These are phyloP conservation scores for Xylariaceae sp. DNA, from an alignment of 2,329 filamentous ascomycete genomes.

Conservation along the genomic window DNA sequence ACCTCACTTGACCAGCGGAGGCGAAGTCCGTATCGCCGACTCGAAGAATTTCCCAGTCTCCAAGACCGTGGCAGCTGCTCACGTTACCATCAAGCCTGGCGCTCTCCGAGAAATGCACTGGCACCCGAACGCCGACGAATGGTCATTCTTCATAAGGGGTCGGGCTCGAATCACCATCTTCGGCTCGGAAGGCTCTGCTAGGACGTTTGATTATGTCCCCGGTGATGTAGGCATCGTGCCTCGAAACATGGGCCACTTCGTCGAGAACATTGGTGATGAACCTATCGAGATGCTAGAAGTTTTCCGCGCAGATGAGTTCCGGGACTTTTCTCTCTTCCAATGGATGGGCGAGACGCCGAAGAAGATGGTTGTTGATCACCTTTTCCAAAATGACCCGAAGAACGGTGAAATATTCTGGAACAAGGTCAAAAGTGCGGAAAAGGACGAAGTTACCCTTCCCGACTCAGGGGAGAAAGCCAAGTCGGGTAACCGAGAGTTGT, in stretches of 20 bases:
- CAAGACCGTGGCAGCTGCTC: conserved; percentile 71
- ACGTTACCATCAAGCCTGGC: conserved; percentile 71
- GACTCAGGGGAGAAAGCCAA: conserved; percentile 16
- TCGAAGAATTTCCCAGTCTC: conserved; percentile 76
- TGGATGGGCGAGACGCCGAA: conserved; percentile 75
- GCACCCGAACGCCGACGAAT: conserved; percentile 79
- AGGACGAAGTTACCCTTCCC: conserved; percentile 53
- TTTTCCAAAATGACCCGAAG: conserved; percentile 65
- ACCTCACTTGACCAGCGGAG: conserved; percentile 67
- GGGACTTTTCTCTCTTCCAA: conserved; percentile 74
- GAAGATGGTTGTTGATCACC: conserved; percentile 65
- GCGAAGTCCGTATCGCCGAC: conserved; percentile 73
- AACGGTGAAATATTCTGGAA: conserved; percentile 65
- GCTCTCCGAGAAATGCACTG: conserved; percentile 81
- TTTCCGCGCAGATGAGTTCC: conserved; percentile 71
- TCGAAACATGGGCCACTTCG: conserved; percentile 77
- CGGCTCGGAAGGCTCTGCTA: conserved; percentile 66
- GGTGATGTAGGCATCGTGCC: conserved; percentile 80
- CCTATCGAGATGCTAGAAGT: conserved; percentile 77
- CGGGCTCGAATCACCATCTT: conserved; percentile 76
- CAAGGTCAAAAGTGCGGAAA: conserved; percentile 63
- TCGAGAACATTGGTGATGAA: conserved; percentile 80
- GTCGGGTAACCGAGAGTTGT: conserved; percentile 26
- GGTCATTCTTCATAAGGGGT: conserved; percentile 77
- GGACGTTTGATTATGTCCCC: conserved; percentile 75